Percentiles rank a stretch among this genome's conserved stretches.
These are phyloP conservation scores for Lumnitzera racemosa DNA, from an alignment of 345 rosid genomes.

Conservation along the genomic window DNA sequence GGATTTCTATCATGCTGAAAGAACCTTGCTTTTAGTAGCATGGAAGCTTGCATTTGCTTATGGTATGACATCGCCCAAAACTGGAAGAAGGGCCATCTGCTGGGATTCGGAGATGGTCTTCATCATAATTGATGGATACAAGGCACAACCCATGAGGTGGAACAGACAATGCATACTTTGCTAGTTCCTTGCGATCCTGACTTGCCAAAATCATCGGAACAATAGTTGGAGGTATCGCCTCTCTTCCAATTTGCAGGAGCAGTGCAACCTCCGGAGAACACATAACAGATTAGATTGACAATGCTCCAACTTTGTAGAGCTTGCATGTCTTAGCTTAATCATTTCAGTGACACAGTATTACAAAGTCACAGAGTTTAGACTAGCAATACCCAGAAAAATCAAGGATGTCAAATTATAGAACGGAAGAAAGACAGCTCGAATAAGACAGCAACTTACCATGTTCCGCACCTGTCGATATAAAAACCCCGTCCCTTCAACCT, in stretches of 20 bases:
- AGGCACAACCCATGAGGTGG: slow-evolving; percentile 89
- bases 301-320: background rate
- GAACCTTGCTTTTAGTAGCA: slow-evolving; percentile 10
- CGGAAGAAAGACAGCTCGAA: background rate
- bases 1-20: background rate
- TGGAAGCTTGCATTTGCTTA: slow-evolving; percentile 74
- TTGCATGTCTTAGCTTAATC: background rate
- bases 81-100: slow-evolving; percentile 47
- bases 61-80: slow-evolving; percentile 57
- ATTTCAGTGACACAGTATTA: background rate
- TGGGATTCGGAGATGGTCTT: slow-evolving; percentile 65
- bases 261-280: slow-evolving; percentile 57
- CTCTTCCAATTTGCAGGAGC: slow-evolving; percentile 78
- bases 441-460: slow-evolving; percentile 43
- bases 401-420: background rate
- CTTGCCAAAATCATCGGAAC: slow-evolving; percentile 59
- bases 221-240: slow-evolving; percentile 64
- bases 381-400: too few species aligned
- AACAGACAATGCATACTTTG: slow-evolving; percentile 51
- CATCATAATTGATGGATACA: slow-evolving; percentile 48
- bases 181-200: slow-evolving; percentile 68
- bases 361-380: too few species aligned
- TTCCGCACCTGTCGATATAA: slow-evolving; percentile 87
- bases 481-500: slow-evolving; percentile 92
- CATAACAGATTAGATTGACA: background rate